Base-by-base conservation (phyloP, 306 rosid genomes). In the Trichosanthes truncata region DNA sequence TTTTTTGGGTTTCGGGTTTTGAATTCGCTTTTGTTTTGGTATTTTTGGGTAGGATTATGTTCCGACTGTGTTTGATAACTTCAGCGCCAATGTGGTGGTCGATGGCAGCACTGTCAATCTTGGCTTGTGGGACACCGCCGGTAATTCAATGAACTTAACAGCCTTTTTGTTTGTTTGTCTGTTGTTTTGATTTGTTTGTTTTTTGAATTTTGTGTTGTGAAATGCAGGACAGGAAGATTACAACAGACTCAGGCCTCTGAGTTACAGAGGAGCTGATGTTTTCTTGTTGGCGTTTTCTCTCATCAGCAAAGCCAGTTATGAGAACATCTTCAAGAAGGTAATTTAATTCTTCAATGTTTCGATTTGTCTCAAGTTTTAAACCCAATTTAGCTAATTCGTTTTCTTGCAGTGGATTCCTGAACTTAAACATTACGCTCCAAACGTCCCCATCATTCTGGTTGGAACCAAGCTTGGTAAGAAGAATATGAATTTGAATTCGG, bases 81-180 rank as follows among this genome's bases (percentile, higher is more conserved):
- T 72, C 55, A 72, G 77, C 23, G 77, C 77, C 77, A 72, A 72
- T 25, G 77, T 72, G n/a, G 77, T 72, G 2, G 77, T 46, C 23
- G 77, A 72, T 9, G 77, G 77, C 59, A 72, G 77, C 77, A 72
- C 89, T 9, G 96, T 91, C 46, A 91, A 91, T 81, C 81, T 91
- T 82, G 96, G 96, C 78, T 84, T 91, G 55, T 91, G 93, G 96
- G 96, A 91, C 45, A 91, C 96, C 53, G 96, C 96, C 65, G 96
- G 96, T 90, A 81, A 72, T 57, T 66, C 48, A 10, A 68, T 9
- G 15, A 41, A 40, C 18, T 61, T 0, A 62, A 62, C 3, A 40
- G 21, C 4, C 1, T 25, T 62, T 61, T 61, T 8, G 11, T 21
- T 35, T 35, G 18, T 60, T 63, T 60, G 35, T 3, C 38, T 25